Base-by-base conservation (phyloP, 2,329 filamentous ascomycete species). In the Stagonosporopsis cucurbitacearum region DNA sequence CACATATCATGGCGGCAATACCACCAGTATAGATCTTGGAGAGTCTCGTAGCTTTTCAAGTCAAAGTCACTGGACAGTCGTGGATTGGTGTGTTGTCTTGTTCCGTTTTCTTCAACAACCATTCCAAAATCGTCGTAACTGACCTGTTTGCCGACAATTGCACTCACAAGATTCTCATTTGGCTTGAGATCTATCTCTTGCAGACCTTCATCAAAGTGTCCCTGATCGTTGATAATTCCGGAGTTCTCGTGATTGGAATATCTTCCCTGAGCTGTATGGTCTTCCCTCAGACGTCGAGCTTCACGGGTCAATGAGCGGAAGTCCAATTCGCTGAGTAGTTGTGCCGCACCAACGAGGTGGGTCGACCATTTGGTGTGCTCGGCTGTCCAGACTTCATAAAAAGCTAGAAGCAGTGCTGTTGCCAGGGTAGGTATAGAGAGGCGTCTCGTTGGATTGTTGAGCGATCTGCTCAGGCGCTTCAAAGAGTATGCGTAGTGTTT, bases 351-450 rank as follows among this genome's bases (percentile, higher is more conserved):
- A 43, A 91, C 86, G 33, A 98, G 80, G 76, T 98, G 95, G 59
- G 90, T 94, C 68, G 91, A 95, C 95, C 95, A 99, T 73, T 96
- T 96, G 51, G 89, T 87, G 67, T 98, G 94, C 64, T 99, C 94
- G 20, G 92, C 94, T 32, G 89, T 90, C 88, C 94, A 95, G 17
- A 97, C 91, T 73, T 98, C 95, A 68, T 96, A 98, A 73, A 92
- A 98, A 0, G 88, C 91, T 7, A 99, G 82, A 7, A 98, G 79
- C 32, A 97, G 80, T 0, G 91, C 92, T 2, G 93, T 92, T 7
- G 93, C 94, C n/a, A 98, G 79, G 0, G 92, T 97, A 1, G 91
- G 87, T 8, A 91, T 85, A 52, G 92, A 87, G 8, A 88, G 86
- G 49, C 92, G 86, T 65, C 87, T 86, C 41, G 81, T 82, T 81